Base-by-base conservation (phyloP, 768 basidiomycete genomes). In the button mushroom (Agaricus bisporus) region DNA sequence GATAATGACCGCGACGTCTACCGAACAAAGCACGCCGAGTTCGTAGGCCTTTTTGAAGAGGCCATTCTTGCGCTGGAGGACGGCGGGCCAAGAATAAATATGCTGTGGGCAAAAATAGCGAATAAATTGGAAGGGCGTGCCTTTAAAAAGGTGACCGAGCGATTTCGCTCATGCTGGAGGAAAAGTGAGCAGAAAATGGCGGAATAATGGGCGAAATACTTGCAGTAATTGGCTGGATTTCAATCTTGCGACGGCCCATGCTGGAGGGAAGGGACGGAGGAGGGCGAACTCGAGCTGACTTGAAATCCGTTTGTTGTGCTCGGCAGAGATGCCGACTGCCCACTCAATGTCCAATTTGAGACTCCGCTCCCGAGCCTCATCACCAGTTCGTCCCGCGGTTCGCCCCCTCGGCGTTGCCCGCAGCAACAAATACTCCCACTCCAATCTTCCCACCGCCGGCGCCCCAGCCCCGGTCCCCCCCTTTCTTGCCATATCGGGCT, bases 31-130 rank as follows among this genome's bases (percentile, higher is more conserved):
- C 3, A 91, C 89, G n/a, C 88, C 89, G 57, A 92, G 85, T 70
- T 91, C 89, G 64, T 91, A 91, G 0, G 90, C 89, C 64, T 91
- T 91, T 70, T 91, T 91, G 83, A 92, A 91, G 58, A 92, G 82
- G 4, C 89, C 90, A 56, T 89, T 89, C 75, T 91, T 91, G 61
- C 90, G 82, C 90, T 91, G 71, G 42, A 60, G 56, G 61, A 49
- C 50, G 48, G 59, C 58, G 64, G 68, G 72, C 75, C 73, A 72
- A 76, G 74, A 69, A 67, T 64, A 59, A 54, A 59, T 57, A 54
- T n/a, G 47, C 68, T 68, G 61, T 63, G 60, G 65, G 71, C 75
- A 81, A 83, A 81, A 82, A 86, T 85, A 85, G 81, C 73, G 74
- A 72, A 73, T 70, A 66, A 68, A 66, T 65, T 53, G 60, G 60